Percentiles rank a stretch among this genome's conserved stretches.
Conservation (phyloP, 345 rosid species). For the Rhodamnia argentea region DNA sequence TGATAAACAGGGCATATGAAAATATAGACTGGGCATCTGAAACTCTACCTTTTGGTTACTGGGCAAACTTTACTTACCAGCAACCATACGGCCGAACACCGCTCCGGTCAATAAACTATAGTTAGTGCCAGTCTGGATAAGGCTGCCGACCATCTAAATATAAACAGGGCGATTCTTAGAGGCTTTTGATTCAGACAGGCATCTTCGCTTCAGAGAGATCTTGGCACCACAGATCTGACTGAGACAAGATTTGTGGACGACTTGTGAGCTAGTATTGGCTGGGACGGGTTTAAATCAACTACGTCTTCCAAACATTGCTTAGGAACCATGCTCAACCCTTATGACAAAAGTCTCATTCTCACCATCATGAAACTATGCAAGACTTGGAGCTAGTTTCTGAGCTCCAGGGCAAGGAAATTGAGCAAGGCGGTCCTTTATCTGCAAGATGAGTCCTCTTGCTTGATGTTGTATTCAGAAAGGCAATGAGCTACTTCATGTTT, state of each 20-base stretch:
- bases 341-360: neutral
- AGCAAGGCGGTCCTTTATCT: too few species aligned
- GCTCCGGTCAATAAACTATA: too few species aligned
- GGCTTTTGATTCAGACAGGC: neutral
- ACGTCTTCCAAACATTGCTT: neutral
- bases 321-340: neutral
- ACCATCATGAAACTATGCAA: neutral
- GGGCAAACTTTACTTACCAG: too few species aligned
- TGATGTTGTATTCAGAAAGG: too few species aligned
- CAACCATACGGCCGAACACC: too few species aligned
- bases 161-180: neutral
- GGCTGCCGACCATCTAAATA: too few species aligned
- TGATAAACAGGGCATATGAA: too few species aligned
- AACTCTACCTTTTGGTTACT: too few species aligned
- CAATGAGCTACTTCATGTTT: too few species aligned
- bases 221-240: neutral
- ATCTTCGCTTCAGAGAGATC: neutral
- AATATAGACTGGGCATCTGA: too few species aligned
- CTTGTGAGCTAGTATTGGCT: neutral
- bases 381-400: neutral
- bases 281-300: neutral
- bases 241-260: neutral
- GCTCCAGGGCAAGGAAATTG: neutral
- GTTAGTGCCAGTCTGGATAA: too few species aligned
- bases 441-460: too few species aligned